Base-by-base conservation (phyloP, 352 stramenopile genomes). In the Globisporangium nagaii region DNA sequence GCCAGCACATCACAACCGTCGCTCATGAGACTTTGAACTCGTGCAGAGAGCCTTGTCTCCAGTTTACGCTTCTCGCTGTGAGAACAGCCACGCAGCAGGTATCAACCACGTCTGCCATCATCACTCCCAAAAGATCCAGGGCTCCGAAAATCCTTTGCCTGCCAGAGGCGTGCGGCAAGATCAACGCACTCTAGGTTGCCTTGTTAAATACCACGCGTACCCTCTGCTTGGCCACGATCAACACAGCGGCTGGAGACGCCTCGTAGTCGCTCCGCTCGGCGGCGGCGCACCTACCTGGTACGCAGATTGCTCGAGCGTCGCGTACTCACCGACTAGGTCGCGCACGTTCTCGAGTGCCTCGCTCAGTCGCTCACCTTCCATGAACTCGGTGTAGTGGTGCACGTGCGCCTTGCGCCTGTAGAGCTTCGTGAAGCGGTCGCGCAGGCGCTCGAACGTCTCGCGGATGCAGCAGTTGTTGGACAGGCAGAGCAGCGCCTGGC, bases 401-500 rank as follows among this genome's bases (percentile, higher is more conserved):
- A 96, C 50, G 58, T 96, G 89, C 1, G 88, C 86, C 20, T 73
- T 78, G 15, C 83, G 76, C 24, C 53, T 56, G 63, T 93, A 96
- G 1, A 96, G 73, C 56, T 83, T 86, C n/a, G 66, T 61, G 59
- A 96, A 96, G 19, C 84, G 82, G 27, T 58, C 53, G 43, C 74
- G 71, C 56, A 96, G 71, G 9, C 79, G 69, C 57, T 82, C 66
- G 56, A 96, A 95, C 5, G 83, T 95, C 27, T 88, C 71, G 25
- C 72, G 75, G 47, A 96, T 91, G 62, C 83, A 94, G 69, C 81
- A 90, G 62, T 93, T 92, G 66, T 96, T 96, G 30, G 81, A 85
- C 1, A 96, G 55, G 41, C 76, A 90, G 9, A 96, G 64, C 36
- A 96, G 59, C n/a, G 86, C 86, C 13, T 75, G 68, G 15, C 45